Percentiles rank a stretch among this genome's conserved stretches.
These are phyloP conservation scores for Ceratonia siliqua DNA, from an alignment of 306 rosid genomes.

Conservation along the genomic window DNA sequence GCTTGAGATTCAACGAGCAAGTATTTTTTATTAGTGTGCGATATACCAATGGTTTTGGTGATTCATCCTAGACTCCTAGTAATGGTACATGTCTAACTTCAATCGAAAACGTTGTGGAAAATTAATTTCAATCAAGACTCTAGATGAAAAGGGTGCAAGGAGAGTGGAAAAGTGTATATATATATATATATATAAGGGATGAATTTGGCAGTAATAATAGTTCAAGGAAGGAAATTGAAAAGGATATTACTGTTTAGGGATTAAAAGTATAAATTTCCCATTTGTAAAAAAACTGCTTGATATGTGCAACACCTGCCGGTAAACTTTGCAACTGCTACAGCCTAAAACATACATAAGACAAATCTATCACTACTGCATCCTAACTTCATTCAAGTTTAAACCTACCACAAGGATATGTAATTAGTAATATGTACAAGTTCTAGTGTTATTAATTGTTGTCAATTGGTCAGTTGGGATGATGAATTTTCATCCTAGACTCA, in stretches of 20 bases:
- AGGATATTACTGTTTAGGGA: background rate
- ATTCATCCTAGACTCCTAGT: background rate
- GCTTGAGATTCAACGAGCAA: background rate
- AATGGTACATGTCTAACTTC: background rate
- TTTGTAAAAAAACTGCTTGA: background rate
- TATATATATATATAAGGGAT: background rate
- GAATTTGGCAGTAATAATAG: background rate
- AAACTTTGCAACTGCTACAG: background rate
- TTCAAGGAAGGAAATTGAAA: background rate
- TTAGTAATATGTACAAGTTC: background rate
- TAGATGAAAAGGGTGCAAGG: background rate
- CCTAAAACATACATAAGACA: background rate
- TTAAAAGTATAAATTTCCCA: background rate
- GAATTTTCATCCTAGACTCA: background rate
- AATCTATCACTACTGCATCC: background rate
- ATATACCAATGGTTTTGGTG: background rate
- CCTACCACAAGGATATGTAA: background rate
- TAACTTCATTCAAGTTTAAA: background rate
- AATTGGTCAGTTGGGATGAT: background rate
- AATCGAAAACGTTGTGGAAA: background rate
- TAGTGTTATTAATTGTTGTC: background rate
- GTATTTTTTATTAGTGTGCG: background rate
- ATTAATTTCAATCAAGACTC: background rate
- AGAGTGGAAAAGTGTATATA: background rate
- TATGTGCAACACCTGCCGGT: no score